Evolutionary conservation across 208 protist genomes (phyloP).

Genomic region (Leishmania braziliensis): DNA sequence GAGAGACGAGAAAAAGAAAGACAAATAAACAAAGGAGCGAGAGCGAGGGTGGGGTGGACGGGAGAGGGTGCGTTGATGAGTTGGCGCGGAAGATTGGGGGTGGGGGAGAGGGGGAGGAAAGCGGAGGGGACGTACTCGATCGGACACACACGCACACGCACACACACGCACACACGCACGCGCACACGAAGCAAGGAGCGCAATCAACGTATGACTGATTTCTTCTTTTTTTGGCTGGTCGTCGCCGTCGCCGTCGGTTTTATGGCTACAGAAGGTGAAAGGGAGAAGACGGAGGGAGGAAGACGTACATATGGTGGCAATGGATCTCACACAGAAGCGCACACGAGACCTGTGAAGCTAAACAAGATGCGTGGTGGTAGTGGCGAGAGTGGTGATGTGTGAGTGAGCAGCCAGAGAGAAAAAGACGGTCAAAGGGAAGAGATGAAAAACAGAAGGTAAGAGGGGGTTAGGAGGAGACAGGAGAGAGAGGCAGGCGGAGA

Average conservation of each 20-base stretch:
- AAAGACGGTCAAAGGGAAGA: background rate
- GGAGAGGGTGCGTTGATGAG: background rate
- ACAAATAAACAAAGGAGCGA: background rate
- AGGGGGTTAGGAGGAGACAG: background rate
- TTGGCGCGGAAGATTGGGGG: background rate
- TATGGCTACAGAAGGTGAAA: background rate
- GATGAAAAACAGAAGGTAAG: background rate
- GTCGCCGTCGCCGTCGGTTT: background rate
- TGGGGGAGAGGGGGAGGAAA: background rate
- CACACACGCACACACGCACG: background rate
- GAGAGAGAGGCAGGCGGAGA: background rate
- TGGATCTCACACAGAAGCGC: background rate
- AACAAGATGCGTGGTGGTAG: background rate
- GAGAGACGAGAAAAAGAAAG: too few species aligned
- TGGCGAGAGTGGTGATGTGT: background rate
- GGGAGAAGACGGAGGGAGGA: background rate
- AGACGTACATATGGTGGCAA: background rate
- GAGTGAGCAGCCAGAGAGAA: background rate
- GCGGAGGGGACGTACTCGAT: background rate
- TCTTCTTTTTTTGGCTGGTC: background rate
- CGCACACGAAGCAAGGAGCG: background rate
- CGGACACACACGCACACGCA: background rate
- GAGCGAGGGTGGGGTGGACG: background rate
- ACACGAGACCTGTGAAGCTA: background rate
- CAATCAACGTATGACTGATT: slow-evolving; percentile 2